phyloP scores from a whole-genome alignment of 2,329 filamentous ascomycete species.

The Aspergillus hiratsukae region DNA sequence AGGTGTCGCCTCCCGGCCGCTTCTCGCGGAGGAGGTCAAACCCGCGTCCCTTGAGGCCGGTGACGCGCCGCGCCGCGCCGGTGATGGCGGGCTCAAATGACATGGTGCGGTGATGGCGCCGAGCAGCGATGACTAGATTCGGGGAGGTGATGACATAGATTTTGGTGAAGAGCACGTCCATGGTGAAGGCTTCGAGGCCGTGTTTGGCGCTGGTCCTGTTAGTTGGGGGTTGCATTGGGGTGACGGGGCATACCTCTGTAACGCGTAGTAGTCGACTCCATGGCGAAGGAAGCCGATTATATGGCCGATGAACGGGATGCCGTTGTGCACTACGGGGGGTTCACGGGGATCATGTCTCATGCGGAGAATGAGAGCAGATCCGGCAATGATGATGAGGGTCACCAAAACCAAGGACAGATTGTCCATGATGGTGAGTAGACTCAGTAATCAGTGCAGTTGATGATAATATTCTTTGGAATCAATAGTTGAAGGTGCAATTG shows the following conservation, averaged over 20 bases:
- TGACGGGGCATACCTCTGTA: slow-evolving; percentile 11
- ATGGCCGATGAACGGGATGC: slow-evolving; percentile 27
- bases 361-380: neutral
- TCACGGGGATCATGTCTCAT: slow-evolving; percentile 21
- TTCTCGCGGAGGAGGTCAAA: slow-evolving; percentile 18
- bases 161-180: slow-evolving; percentile 23
- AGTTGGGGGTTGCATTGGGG: neutral
- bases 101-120: slow-evolving; percentile 20
- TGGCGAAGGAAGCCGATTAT: slow-evolving; percentile 18
- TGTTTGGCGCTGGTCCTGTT: slow-evolving; percentile 12
- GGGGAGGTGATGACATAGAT: slow-evolving; percentile 25
- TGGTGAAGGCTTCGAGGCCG: slow-evolving; percentile 16
- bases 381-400: neutral
- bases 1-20: slow-evolving; percentile 16
- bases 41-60: slow-evolving; percentile 15
- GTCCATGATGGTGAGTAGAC: neutral
- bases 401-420: neutral
- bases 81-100: slow-evolving; percentile 22
- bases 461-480: neutral
- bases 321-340: slow-evolving; percentile 15
- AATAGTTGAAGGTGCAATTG: neutral
- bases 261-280: slow-evolving; percentile 20
- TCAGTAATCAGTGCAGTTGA: neutral
- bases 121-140: slow-evolving; percentile 16
- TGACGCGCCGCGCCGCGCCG: slow-evolving; percentile 11